These are phyloP conservation scores for Aspergillus luchuensis DNA, from an alignment of 2,329 filamentous ascomycete genomes.

Conservation along the genomic window DNA sequence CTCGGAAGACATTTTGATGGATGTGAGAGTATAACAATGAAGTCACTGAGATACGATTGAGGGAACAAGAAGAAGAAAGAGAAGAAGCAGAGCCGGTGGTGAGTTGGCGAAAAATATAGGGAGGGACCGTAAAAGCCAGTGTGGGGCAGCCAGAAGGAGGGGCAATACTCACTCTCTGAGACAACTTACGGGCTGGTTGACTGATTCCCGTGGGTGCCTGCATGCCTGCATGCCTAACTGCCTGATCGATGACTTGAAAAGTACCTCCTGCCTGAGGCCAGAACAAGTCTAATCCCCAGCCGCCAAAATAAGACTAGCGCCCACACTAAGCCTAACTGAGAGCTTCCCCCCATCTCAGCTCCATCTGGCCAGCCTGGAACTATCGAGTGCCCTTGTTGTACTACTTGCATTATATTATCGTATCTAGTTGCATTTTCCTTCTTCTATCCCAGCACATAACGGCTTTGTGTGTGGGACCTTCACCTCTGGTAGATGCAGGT, in stretches of 20 bases:
- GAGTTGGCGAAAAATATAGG: conserved; percentile 32
- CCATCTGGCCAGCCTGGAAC: conserved; percentile 39
- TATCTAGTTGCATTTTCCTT: background rate
- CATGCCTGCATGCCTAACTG: conserved; percentile 24
- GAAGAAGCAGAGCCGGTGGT: conserved; percentile 25
- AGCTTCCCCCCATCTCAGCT: conserved; percentile 29
- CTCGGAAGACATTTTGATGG: conserved; percentile 71
- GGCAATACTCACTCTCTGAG: background rate
- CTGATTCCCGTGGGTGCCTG: conserved; percentile 3
- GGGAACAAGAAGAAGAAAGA: conserved; percentile 23
- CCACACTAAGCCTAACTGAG: conserved; percentile 15
- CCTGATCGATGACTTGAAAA: background rate
- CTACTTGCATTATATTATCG: background rate
- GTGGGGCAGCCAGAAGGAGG: conserved; percentile 28
- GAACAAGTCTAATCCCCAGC: conserved; percentile 19
- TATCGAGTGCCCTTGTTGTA: conserved; percentile 4
- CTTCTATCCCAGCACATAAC: background rate
- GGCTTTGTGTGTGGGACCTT: conserved; percentile 16
- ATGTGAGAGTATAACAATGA: conserved; percentile 27
- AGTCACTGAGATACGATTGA: conserved; percentile 21
- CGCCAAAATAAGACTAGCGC: conserved; percentile 17
- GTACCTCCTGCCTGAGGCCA: conserved; percentile 21
- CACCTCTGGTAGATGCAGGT: conserved; percentile 36
- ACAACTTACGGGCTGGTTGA: too few relatives aligned
- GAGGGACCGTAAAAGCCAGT: conserved; percentile 8